Base-by-base conservation (phyloP, 2,329 filamentous ascomycete species). In the Alternaria burnsii region DNA sequence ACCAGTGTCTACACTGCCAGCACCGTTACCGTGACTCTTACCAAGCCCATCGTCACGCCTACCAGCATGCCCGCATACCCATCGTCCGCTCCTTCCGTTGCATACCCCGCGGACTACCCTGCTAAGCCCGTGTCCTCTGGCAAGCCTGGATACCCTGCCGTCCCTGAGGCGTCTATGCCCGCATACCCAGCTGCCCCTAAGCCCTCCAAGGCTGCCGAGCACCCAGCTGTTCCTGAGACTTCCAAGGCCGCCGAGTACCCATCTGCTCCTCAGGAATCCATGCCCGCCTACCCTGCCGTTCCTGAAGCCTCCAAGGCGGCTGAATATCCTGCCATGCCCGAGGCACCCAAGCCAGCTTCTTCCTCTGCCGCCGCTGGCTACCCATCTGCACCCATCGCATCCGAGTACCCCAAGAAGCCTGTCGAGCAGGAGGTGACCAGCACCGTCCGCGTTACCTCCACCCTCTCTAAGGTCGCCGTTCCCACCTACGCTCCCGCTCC, bases 11-110 rank as follows among this genome's bases (percentile, higher is more conserved):
- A 73, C 53, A 69, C 76, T 47, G 68, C 70, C 34, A 65, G 65
- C 58, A 73, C 72, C 3, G 66, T 71, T 9, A 77, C 73, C 2
- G 70, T 76, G 24, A 76, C 74, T 4, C 63, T 76, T 41, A 76
- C 73, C 42, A 76, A 75, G 65, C 74, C 74, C 10, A 58, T 68
- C 47, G 58, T 67, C 20, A 52, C 67, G 3, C 57, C 63, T 16
- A 71, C 70, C 11, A 53, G 63, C 26, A 59, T 66, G n/a, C 62
- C 68, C 10, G 60, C 59, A 16, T 63, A 71, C 53, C 62, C 63
- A 8, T 62, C 62, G 14, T 40, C 52, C 10, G 52, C 52, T 38
- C 34, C 60, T 12, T 60, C 58, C 1, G 59, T 52, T 6, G 62
- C 38, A 38, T 62, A 65, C 43, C 55, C 55, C 12, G 56, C 55